Evolutionary conservation across 2,329 filamentous ascomycete species (phyloP).

Genomic region (Dactylella cylindrospora): DNA sequence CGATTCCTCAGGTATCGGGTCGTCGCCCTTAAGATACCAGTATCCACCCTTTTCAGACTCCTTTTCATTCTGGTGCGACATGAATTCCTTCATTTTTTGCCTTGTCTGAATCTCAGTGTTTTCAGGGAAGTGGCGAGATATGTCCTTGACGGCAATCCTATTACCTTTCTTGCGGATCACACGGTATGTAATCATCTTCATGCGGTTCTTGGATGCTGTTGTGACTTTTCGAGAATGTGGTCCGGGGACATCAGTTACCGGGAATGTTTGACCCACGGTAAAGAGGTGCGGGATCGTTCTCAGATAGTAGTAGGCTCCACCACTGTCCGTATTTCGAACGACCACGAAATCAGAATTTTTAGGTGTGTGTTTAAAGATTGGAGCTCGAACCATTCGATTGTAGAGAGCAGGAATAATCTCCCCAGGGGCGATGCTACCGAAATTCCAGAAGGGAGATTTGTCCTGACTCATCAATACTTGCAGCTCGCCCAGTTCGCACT

Average conservation of each 20-base stretch:
- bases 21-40: conserved; percentile 75
- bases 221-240: conserved; percentile 94
- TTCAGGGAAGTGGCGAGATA: conserved; percentile 88
- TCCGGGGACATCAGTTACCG: conserved; percentile 85
- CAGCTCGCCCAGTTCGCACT: conserved; percentile 78
- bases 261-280: conserved; percentile 89
- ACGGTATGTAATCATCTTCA: conserved; percentile 93
- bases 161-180: conserved; percentile 76
- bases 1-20: conserved; percentile 76
- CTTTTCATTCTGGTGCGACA: conserved; percentile 70
- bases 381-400: conserved; percentile 92
- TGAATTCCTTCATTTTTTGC: conserved; percentile 95
- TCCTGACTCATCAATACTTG: conserved; percentile 87
- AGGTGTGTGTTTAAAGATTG: conserved; percentile 82
- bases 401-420: conserved; percentile 88
- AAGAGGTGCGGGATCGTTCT: conserved; percentile 89
- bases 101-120: conserved; percentile 94
- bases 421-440: conserved; percentile 87
- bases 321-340: conserved; percentile 72
- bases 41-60: conserved; percentile 61
- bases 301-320: conserved; percentile 78
- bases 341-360: conserved; percentile 83
- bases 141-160: conserved; percentile 73
- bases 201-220: conserved; percentile 91
- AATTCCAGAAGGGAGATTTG: conserved; percentile 91